Evolutionary conservation across 495 filamentous ascomycete species (phyloP), one percentile per base, ranked within the genome.

Genomic region (Penicillium steckii): DNA sequence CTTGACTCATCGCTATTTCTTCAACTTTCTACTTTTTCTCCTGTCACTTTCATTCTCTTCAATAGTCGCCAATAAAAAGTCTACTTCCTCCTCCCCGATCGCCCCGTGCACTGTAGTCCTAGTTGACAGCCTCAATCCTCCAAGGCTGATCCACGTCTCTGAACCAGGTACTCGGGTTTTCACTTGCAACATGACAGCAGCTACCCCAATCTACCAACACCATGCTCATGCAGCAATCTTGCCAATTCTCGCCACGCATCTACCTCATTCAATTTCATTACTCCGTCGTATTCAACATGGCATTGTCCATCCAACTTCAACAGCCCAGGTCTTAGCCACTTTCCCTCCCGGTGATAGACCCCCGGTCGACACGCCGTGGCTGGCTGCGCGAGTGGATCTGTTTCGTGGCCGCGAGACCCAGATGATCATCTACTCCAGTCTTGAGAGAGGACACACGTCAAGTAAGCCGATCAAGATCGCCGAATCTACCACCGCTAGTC

Each of bases 361-460:
- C 49, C 56, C 35, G 67, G 50, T 58, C 18, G 30, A 43, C 19
- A 44, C 48, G 3, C 69, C 68, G 15, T 75, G 67, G 69, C 74
- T 80, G 10, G 79, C 80, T 17, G 83, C 80, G 1, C 80, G 77
- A 52, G 67, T 85, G 13, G 83, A 89, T 62, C 68, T 85, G 22
- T 73, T 74, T 26, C 61, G 73, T 8, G 76, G 71, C 5, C 79
- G 79, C 0, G 80, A 87, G 54, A 88, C 85, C 17, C 78, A 87
- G 55, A 69, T 82, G 12, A 78, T 80, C 74, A 22, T 87, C 3
- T 88, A 81, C 54, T 76, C 69, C 24, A 82, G 80, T 17, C 56
- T 81, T 1, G 85, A 87, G 55, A 60, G 58, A 48, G 52, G 61
- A 35, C 44, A 52, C 55, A 61, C 63, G 46, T 61, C 52, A 55